Percentiles rank a stretch among this genome's conserved stretches.
Evolutionary conservation across 2,329 filamentous ascomycete genomes (phyloP).

Genomic region (Colletotrichum sp.): DNA sequence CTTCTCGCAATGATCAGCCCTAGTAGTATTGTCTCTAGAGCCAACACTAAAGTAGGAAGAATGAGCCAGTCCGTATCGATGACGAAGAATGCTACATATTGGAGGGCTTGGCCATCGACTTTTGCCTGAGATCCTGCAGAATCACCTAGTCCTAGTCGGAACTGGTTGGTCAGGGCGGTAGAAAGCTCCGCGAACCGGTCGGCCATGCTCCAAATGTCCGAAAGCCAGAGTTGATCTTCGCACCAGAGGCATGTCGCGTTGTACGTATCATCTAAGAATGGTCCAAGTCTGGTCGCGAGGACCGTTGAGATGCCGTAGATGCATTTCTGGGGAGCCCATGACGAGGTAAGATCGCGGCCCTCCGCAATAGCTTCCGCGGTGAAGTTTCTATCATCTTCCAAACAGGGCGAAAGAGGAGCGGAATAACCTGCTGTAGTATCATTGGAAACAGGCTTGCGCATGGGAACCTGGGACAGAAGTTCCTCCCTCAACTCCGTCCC

Average conservation of each 20-base stretch:
- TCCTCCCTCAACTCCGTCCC: not conserved
- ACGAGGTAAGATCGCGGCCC: not conserved
- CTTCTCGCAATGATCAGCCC: not conserved
- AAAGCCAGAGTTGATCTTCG: not conserved
- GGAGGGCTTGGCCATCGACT: not conserved
- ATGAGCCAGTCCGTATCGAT: not conserved
- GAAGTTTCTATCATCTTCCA: not conserved
- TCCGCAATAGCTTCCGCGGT: not conserved
- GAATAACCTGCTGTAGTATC: no score
- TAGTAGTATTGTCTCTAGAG: not conserved
- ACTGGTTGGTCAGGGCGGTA: not conserved
- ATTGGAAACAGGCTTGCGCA: not conserved
- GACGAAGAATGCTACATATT: not conserved
- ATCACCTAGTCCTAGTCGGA: not conserved
- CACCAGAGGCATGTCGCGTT: not conserved
- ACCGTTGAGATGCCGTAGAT: not conserved
- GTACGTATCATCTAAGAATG: not conserved
- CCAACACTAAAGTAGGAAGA: not conserved
- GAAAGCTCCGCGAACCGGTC: not conserved
- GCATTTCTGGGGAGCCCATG: not conserved
- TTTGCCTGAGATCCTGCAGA: not conserved
- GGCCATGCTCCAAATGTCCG: not conserved
- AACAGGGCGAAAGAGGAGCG: not conserved
- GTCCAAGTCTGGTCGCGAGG: not conserved
- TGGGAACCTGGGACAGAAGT: not conserved